A percentile compares a stretch with the other conserved stretches of the same genome.
Evolutionary conservation across 805 yeast genomes (phyloP).

Genomic region (Dipodascus geniculatus): DNA sequence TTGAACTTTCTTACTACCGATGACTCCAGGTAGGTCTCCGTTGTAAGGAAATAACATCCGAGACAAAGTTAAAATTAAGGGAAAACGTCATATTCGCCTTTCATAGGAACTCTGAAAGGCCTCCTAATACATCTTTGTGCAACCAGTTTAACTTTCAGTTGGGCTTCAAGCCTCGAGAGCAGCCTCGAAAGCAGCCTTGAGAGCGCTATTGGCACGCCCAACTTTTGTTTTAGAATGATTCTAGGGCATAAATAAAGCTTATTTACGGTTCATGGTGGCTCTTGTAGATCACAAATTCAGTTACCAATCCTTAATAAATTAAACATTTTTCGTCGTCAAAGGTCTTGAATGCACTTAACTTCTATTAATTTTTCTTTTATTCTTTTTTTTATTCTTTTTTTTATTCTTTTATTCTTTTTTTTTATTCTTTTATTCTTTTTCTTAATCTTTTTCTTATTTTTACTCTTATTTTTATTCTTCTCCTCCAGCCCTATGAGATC

Average conservation of each 20-base stretch:
- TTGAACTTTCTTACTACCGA: no score
- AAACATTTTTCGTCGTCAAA: background rate
- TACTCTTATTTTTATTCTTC: background rate
- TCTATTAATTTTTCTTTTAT: background rate
- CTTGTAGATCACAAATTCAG: background rate
- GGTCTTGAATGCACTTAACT: background rate
- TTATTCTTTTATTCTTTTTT: background rate
- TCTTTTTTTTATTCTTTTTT: background rate
- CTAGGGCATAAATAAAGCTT: background rate
- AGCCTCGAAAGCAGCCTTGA: no score
- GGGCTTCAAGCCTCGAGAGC: no score
- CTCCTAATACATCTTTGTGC: no score
- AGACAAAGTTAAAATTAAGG: no score
- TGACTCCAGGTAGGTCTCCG: no score
- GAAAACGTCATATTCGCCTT: no score
- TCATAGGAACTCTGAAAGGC: no score
- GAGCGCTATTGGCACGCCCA: no score
- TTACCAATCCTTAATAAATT: background rate
- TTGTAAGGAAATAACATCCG: no score
- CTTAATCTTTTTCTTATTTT: no score
- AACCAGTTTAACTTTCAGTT: no score
- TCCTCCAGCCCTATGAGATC: background rate
- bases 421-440: background rate
- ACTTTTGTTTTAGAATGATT: background rate
- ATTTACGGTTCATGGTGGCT: background rate